Percentiles rank a stretch among this genome's conserved stretches.
Conservation (phyloP, 768 basidiomycete genomes). For the Boletus reticuloceps region DNA sequence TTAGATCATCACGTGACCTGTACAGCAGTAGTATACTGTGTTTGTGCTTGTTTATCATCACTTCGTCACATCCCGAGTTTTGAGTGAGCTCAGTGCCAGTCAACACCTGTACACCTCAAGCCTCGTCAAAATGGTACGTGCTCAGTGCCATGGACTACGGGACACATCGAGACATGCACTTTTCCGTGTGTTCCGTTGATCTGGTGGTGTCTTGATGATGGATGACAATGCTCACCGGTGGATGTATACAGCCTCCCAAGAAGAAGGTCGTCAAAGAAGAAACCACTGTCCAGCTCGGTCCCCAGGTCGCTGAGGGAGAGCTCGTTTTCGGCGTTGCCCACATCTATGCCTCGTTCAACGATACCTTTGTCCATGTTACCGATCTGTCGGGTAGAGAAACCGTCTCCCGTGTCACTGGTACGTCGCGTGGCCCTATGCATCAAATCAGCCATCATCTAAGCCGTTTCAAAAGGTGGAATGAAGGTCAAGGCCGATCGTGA, state of each 20-base stretch:
- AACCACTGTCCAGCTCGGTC: constrained; percentile 86
- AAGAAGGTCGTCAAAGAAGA: constrained; percentile 82
- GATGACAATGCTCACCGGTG: constrained; percentile 48
- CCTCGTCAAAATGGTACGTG: constrained; percentile 39
- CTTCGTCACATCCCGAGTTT: constrained; percentile 2
- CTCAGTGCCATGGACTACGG: not conserved
- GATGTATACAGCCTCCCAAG: constrained; percentile 77
- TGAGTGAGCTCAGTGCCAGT: not conserved
- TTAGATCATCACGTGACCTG: not conserved
- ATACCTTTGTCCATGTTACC: constrained; percentile 99
- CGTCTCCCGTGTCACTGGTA: constrained; percentile 96
- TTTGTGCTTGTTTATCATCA: constrained; percentile 22
- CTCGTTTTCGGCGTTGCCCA: constrained; percentile 97
- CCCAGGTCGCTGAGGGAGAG: constrained; percentile 94
- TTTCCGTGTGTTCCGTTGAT: constrained; percentile 1
- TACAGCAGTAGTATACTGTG: not conserved
- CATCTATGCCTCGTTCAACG: constrained; percentile 99
- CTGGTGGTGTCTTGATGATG: constrained; percentile 30
- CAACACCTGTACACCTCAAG: constrained; percentile 28
- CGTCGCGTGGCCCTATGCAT: constrained; percentile 20
- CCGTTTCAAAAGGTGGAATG: constrained; percentile 77
- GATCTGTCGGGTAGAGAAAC: constrained; percentile 99
- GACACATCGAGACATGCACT: not conserved
- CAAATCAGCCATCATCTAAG: not conserved
- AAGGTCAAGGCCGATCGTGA: constrained; percentile 99